A percentile compares a stretch with the other conserved stretches of the same genome.
These are phyloP conservation scores for Botrytis medusae DNA, from an alignment of 2,329 filamentous ascomycete genomes.

Conservation along the genomic window DNA sequence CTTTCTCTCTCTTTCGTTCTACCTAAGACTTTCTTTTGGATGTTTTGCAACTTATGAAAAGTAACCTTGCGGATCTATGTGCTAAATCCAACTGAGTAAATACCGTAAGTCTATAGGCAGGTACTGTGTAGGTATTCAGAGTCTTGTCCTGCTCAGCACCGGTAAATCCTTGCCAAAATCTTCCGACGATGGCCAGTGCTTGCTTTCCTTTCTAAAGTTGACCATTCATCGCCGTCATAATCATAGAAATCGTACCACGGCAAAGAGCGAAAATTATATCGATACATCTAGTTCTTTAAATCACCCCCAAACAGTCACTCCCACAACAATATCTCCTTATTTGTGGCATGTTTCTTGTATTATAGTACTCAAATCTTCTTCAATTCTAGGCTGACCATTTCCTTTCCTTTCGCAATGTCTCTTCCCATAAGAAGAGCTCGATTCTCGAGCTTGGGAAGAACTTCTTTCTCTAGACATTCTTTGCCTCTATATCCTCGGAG, in stretches of 20 bases:
- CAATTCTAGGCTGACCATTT: neutral
- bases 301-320: neutral
- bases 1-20: neutral
- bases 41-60: neutral
- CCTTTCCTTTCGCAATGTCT: conserved; percentile 34
- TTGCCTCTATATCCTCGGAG: conserved; percentile 29
- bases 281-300: neutral
- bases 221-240: conserved; percentile 16
- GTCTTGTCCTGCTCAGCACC: neutral
- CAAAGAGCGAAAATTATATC: neutral
- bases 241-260: conserved; percentile 21
- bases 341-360: conserved; percentile 35
- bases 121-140: neutral
- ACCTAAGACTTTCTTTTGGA: neutral
- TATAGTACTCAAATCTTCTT: conserved; percentile 26
- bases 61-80: neutral
- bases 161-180: neutral
- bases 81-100: neutral
- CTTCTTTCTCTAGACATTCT: conserved; percentile 5
- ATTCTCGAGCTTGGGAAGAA: conserved; percentile 21
- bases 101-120: neutral
- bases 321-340: conserved; percentile 22
- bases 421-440: conserved; percentile 23
- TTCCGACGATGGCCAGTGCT: conserved; percentile 14
- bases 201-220: neutral